Evolutionary conservation across 2,329 filamentous ascomycete genomes (phyloP), one percentile per base, ranked within the genome.

Genomic region (Fusarium devonianum): DNA sequence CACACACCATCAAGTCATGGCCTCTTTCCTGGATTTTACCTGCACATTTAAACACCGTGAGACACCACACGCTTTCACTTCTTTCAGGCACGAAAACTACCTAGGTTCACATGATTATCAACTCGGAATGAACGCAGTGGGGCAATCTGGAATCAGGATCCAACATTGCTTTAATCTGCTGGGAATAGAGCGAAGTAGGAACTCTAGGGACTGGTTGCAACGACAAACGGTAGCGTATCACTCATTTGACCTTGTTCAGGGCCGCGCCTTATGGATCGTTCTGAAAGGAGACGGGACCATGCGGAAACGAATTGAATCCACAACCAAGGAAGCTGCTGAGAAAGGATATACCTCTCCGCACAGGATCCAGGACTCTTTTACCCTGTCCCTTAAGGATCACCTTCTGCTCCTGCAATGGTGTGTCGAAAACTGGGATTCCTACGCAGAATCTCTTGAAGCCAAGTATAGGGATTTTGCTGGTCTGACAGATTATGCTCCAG

Each of bases 151-250:
- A 1, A 39, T 45, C 26, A 35, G 17, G 3, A 28, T 50, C 6
- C 47, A 50, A 21, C 47, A 50, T 13, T 50, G 47, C 13, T 50
- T 50, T 17, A 50, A 50, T 7, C 2, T 50, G 1, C 47, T 50
- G 4, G 47, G 34, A 16, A 13, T 50, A 6, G 47, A 50, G 17
- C n/a, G 12, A 3, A 21, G 18, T 11, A 39, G n/a, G 26, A 16
- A 44, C 1, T 10, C 19, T 2, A 28, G 7, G n/a, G 17, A 5
- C 9, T 49, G 46, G 46, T 2, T 18, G 13, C 46, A 19, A 12
- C 25, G 46, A 12, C 46, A 49, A 29, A 45, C 28, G 9, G 46
- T 34, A 12, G 46, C 46, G 1, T 49, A 49, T 3, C 46, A 49
- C 3, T 44, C 39, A 6, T 49, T 34, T 14, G 46, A 49, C 14